Evolutionary conservation across 371 early-diverging fungal genomes (phyloP).

Genomic region (Smittium culicis): DNA sequence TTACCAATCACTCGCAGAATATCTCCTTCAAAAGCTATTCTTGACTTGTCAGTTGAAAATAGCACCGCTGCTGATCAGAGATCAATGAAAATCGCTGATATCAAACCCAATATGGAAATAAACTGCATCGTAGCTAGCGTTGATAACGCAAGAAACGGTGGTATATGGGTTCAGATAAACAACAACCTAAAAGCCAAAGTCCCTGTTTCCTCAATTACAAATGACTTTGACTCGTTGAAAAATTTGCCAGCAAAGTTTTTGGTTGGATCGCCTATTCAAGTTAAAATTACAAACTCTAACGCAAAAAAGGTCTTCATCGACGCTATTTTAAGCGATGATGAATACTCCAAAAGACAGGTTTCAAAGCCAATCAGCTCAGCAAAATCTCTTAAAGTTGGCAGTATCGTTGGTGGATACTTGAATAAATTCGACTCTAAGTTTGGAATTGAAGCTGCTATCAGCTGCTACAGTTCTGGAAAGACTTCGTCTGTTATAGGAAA

Average conservation of each 20-base stretch:
- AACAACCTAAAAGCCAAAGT: constrained; percentile 35
- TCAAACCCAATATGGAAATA: constrained; percentile 36
- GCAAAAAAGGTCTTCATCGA: constrained; percentile 25
- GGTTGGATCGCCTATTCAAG: constrained; percentile 42
- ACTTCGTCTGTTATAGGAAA: constrained; percentile 36
- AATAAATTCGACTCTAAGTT: neutral
- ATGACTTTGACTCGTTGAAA: constrained; percentile 32
- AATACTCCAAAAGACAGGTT: neutral
- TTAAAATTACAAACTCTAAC: constrained; percentile 36
- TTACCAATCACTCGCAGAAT: constrained; percentile 44
- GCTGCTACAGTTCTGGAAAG: neutral
- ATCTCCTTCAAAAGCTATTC: constrained; percentile 28
- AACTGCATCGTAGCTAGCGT: constrained; percentile 46
- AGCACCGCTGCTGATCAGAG: constrained; percentile 9
- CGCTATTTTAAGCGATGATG: neutral
- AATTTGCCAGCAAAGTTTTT: constrained; percentile 36
- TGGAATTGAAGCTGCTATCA: neutral
- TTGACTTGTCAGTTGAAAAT: constrained; percentile 36
- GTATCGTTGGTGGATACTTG: neutral
- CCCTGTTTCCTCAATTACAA: constrained; percentile 34
- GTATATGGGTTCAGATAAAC: constrained; percentile 34
- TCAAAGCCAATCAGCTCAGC: neutral
- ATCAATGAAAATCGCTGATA: constrained; percentile 25
- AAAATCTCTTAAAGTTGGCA: neutral
- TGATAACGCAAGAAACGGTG: constrained; percentile 17